These are phyloP conservation scores for Beauveria caledonica DNA, from an alignment of 2,329 filamentous ascomycete genomes.

Conservation along the genomic window DNA sequence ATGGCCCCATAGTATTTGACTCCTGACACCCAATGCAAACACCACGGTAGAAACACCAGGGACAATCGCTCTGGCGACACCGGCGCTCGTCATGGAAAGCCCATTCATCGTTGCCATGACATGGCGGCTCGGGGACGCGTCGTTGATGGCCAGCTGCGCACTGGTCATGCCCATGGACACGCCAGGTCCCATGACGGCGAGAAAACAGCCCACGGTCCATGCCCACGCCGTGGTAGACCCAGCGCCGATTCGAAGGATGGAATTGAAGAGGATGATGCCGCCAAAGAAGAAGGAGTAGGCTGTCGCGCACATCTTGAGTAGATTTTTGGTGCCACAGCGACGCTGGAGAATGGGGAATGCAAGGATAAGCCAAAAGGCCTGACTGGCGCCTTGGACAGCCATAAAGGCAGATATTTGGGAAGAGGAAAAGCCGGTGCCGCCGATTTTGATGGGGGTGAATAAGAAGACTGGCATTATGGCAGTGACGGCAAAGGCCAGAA, in stretches of 20 bases:
- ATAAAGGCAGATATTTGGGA: conserved; percentile 59
- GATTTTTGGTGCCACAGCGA: conserved; percentile 56
- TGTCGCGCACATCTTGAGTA: conserved; percentile 47
- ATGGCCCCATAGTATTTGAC: conserved; percentile 55
- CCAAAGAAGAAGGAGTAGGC: conserved; percentile 58
- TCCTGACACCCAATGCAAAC: conserved; percentile 57
- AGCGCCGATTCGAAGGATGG: conserved; percentile 31
- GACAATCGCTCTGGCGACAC: conserved; percentile 54
- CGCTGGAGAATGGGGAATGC: conserved; percentile 61
- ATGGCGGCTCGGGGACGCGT: conserved; percentile 56
- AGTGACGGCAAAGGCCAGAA: conserved; percentile 64
- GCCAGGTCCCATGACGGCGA: conserved; percentile 47
- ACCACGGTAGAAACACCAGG: conserved; percentile 60
- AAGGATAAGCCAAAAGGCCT: conserved; percentile 64
- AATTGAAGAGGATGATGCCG: conserved; percentile 48
- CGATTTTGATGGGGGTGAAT: conserved; percentile 53
- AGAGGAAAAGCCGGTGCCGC: conserved; percentile 57
- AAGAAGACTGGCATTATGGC: conserved; percentile 61
- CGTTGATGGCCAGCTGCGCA: conserved; percentile 66
- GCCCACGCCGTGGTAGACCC: conserved; percentile 36
- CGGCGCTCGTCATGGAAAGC: conserved; percentile 45
- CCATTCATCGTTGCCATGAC: conserved; percentile 66
- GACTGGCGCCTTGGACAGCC: conserved; percentile 53
- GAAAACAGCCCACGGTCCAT: conserved; percentile 39
- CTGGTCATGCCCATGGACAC: conserved; percentile 64